Percentiles rank a stretch among this genome's conserved stretches.
phyloP scores from a whole-genome alignment of 371 early-diverging fungal genomes.

The Mortierella sp. region DNA sequence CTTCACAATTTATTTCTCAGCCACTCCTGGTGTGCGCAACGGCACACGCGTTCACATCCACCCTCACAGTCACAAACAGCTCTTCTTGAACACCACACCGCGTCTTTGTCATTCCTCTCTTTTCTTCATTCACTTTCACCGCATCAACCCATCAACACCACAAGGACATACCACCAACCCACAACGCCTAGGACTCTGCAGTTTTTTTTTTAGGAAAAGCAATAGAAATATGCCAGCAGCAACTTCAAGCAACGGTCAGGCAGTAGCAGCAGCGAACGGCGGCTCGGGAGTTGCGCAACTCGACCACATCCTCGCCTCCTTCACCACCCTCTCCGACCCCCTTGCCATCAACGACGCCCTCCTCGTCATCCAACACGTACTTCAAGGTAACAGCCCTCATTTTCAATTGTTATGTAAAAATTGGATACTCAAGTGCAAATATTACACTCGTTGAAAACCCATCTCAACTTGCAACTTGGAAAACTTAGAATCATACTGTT shows the following conservation, averaged over 20 bases:
- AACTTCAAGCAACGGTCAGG: background rate
- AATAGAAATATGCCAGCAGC: slow-evolving; percentile 19
- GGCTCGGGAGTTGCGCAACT: slow-evolving; percentile 8
- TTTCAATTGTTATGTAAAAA: too few species aligned
- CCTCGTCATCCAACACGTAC: slow-evolving; percentile 25
- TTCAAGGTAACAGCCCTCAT: slow-evolving; percentile 23
- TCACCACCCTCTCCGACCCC: slow-evolving; percentile 33
- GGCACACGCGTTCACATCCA: background rate
- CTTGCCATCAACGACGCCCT: slow-evolving; percentile 36
- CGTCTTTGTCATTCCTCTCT: background rate
- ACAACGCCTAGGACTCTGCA: background rate
- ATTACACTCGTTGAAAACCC: too few species aligned
- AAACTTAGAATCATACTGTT: too few species aligned
- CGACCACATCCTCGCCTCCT: slow-evolving; percentile 11
- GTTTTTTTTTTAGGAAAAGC: background rate
- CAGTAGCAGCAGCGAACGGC: background rate
- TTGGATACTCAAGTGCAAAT: too few species aligned
- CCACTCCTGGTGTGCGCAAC: background rate
- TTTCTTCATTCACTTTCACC: background rate
- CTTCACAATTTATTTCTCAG: background rate
- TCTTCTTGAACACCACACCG: background rate
- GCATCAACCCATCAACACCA: background rate
- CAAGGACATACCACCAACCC: background rate
- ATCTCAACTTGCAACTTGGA: too few species aligned
- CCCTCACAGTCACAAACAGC: too few species aligned